Evolutionary conservation across 2,329 filamentous ascomycete species (phyloP), one percentile per base, ranked within the genome.

Genomic region (Phyllosticta capitalensis): DNA sequence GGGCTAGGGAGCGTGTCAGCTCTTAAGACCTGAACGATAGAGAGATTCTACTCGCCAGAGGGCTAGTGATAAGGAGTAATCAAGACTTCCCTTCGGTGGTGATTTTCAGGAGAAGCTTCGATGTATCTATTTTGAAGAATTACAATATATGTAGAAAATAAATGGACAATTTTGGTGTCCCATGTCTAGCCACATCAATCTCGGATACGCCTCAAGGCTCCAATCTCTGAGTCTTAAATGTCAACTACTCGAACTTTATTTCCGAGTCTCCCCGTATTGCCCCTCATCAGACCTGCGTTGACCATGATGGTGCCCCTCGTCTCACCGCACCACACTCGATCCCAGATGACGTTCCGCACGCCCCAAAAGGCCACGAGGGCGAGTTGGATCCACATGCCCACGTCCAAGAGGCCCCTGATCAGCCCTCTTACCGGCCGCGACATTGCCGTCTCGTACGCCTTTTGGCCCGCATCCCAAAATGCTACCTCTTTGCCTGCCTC

Each of bases 381-480:
- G 1, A 81, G 68, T 66, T 82, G 79, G 54, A 78, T 67, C 82
- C 83, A 84, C 10, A 77, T 61, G 48, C 66, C 59, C 5, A 71
- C 62, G 59, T 74, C 72, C 7, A 77, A 52, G 21, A 76, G 52
- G 1, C 74, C 73, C 33, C 66, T 64, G 9, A 74, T 63, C 54
- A 76, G 64, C 1, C 74, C 72, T 17, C 68, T 68, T 55, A 75
- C 65, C 9, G 58, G 58, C 17, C 74, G 70, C 2, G 68, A 68
- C 67, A 81, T 77, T 22, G 90, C 78, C n/a, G 78, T 76, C 73
- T 92, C 89, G 73, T 90, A 91, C 1, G 81, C 81, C 30, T 75
- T 75, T 72, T 95, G 89, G 61, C 83, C 82, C 24, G 84, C 81
- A 70, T 94, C 89, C 79, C 88, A 95, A 73, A 83, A 87, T 9